Conservation (phyloP, 78 protist genomes). For the slime mould (Dictyostelium discoideum) region DNA sequence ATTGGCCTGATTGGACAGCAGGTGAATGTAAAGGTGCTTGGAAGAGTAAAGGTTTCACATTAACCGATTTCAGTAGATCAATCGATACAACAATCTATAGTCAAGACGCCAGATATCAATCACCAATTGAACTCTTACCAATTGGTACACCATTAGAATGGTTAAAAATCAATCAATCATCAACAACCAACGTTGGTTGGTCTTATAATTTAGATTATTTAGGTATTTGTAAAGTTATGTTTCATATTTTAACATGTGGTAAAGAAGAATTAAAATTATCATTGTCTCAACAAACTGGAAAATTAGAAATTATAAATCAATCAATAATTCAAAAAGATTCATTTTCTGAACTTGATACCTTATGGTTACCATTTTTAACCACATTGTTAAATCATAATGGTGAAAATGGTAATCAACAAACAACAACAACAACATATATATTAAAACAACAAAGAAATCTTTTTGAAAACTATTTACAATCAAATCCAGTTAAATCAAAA, state of each 20-base stretch:
- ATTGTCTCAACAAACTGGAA: neutral
- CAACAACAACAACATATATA: neutral
- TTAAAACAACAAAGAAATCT: neutral
- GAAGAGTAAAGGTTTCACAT: conserved; percentile 67
- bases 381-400: neutral
- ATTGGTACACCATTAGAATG: neutral
- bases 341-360: neutral
- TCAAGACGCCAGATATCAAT: neutral
- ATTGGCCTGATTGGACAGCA: conserved; percentile 41
- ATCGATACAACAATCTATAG: conserved; percentile 75
- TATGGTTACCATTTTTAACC: conserved; percentile 19
- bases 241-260: conserved; percentile 24
- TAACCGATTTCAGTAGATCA: conserved; percentile 75
- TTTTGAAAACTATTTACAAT: conserved; percentile 7
- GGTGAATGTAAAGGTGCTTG: conserved; percentile 44
- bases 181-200: neutral
- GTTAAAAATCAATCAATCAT: neutral
- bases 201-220: conserved; percentile 55
- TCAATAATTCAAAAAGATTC: neutral
- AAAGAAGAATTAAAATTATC: neutral
- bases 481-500: conserved; percentile 36
- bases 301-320: neutral
- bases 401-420: neutral
- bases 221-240: conserved; percentile 26
- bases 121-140: neutral